Conservation (phyloP, 352 stramenopile species). For the Pythium dissotocum region DNA sequence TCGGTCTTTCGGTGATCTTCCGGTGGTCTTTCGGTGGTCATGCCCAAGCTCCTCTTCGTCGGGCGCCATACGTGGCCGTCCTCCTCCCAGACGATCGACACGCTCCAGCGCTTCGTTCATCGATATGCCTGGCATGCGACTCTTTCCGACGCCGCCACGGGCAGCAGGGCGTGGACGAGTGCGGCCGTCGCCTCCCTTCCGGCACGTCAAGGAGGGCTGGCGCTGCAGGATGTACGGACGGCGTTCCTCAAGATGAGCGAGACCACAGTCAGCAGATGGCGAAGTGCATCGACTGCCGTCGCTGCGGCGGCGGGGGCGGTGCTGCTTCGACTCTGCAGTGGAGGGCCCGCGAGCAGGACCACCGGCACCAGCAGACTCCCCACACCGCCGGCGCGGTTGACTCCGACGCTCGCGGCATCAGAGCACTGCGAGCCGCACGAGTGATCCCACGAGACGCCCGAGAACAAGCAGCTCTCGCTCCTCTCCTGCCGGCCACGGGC, state of each 20-base stretch:
- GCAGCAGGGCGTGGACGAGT: not conserved
- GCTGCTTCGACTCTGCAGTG: not conserved
- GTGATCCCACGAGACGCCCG: not conserved
- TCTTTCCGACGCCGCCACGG: not conserved
- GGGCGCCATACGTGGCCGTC: constrained; percentile 2
- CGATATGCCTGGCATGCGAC: constrained; percentile 2
- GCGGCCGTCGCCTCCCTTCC: not conserved
- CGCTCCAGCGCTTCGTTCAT: constrained; percentile 5
- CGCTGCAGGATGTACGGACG: not conserved
- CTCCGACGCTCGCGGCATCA: not conserved
- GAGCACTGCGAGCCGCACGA: not conserved
- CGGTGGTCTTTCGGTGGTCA: too few species aligned
- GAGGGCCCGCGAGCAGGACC: not conserved
- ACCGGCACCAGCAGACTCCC: not conserved
- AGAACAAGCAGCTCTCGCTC: not conserved
- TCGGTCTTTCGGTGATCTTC: too few species aligned
- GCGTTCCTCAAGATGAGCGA: not conserved
- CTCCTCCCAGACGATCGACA: not conserved
- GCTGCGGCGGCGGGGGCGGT: not conserved
- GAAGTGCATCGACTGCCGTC: not conserved
- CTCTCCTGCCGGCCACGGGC: not conserved
- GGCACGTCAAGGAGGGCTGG: not conserved
- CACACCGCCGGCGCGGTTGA: not conserved
- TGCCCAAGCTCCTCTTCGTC: constrained; percentile 18
- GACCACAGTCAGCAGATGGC: not conserved